These are phyloP conservation scores for Coniferiporia sulphurascens DNA, from an alignment of 1,284 basidiomycete species.

Conservation along the genomic window DNA sequence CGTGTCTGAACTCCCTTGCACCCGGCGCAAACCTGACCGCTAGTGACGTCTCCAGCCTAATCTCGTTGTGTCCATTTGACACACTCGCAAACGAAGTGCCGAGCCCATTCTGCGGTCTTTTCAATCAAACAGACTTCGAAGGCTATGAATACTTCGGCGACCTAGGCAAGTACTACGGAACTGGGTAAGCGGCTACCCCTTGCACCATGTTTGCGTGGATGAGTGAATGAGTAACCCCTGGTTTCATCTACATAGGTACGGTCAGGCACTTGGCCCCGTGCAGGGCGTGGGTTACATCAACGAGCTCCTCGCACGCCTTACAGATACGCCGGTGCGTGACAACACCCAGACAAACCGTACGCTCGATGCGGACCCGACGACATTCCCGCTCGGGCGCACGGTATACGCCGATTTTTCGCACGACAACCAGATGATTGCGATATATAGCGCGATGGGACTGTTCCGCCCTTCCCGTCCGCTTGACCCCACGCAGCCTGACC, in stretches of 20 bases:
- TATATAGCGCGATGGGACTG: constrained; percentile 71
- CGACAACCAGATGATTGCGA: constrained; percentile 77
- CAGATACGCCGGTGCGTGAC: constrained; percentile 54
- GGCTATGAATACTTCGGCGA: constrained; percentile 69
- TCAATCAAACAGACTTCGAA: constrained; percentile 52
- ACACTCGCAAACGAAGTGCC: constrained; percentile 46
- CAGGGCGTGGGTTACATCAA: constrained; percentile 83
- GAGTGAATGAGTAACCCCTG: neutral
- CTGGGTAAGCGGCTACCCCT: constrained; percentile 43
- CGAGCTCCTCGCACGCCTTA: constrained; percentile 79
- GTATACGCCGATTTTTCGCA: constrained; percentile 79
- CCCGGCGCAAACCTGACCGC: constrained; percentile 58
- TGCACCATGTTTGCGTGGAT: neutral
- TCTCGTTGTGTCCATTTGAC: constrained; percentile 77
- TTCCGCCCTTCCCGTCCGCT: constrained; percentile 37
- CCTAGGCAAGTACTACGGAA: constrained; percentile 73
- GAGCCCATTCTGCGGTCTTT: constrained; percentile 71
- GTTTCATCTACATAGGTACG: constrained; percentile 42
- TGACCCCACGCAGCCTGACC: constrained; percentile 37
- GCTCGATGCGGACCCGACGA: constrained; percentile 55
- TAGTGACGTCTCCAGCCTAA: constrained; percentile 55
- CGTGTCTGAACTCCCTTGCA: constrained; percentile 57
- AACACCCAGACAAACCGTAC: constrained; percentile 78
- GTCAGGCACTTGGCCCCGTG: constrained; percentile 59
- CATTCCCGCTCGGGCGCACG: constrained; percentile 68